phyloP scores from a whole-genome alignment of 2,329 filamentous ascomycete species.

The Neonectria hederae region DNA sequence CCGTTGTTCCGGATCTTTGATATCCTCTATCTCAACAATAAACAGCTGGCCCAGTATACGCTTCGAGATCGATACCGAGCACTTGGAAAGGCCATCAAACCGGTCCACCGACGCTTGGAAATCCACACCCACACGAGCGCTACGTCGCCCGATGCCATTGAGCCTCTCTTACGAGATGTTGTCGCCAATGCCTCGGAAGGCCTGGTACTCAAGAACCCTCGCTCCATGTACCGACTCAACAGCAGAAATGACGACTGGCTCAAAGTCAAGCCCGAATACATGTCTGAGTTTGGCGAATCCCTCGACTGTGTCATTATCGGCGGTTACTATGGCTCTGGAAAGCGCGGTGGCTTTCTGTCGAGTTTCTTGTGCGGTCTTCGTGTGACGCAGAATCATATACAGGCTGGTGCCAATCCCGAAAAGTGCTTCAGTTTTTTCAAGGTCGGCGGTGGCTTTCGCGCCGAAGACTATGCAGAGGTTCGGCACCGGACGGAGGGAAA shows the following conservation, averaged over 20 bases:
- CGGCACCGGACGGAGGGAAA: constrained; percentile 88
- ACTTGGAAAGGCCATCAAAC: constrained; percentile 74
- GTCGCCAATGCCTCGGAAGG: constrained; percentile 90
- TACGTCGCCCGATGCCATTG: constrained; percentile 75
- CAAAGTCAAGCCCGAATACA: constrained; percentile 98
- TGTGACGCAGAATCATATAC: constrained; percentile 74
- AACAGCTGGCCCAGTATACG: constrained; percentile 81
- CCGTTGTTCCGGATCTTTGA: constrained; percentile 91
- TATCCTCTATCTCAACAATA: constrained; percentile 87
- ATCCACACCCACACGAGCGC: constrained; percentile 78
- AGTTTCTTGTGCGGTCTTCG: constrained; percentile 92
- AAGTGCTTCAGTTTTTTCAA: constrained; percentile 97
- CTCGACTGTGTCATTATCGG: constrained; percentile 91
- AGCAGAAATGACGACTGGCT: constrained; percentile 96
- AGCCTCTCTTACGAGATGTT: constrained; percentile 80
- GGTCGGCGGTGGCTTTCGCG: constrained; percentile 92
- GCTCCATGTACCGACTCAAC: constrained; percentile 86
- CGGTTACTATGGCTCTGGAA: constrained; percentile 90
- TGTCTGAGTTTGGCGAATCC: constrained; percentile 94
- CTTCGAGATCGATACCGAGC: constrained; percentile 82
- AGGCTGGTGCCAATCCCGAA: constrained; percentile 68
- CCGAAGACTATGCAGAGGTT: constrained; percentile 85
- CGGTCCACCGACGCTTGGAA: constrained; percentile 81
- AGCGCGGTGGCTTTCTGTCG: constrained; percentile 81
- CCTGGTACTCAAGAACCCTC: constrained; percentile 91